A percentile compares a stretch with the other conserved stretches of the same genome.
These are phyloP conservation scores for Cytospora mali DNA, from an alignment of 2,329 filamentous ascomycete genomes.

Conservation along the genomic window DNA sequence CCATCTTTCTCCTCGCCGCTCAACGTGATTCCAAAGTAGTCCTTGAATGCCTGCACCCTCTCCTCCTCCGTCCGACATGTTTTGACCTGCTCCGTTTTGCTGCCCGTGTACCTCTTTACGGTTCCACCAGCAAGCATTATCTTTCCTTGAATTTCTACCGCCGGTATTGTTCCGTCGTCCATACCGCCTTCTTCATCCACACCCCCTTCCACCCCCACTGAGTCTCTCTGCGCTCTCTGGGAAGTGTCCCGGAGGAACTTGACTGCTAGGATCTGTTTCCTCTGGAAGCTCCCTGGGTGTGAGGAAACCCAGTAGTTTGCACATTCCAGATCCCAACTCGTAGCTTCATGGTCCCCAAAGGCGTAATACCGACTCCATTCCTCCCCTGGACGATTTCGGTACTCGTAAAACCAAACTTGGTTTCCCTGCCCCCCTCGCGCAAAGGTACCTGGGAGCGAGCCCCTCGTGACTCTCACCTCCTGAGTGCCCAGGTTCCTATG, in stretches of 20 bases:
- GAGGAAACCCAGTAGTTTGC: slow-evolving; percentile 59
- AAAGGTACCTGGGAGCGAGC: slow-evolving; percentile 44
- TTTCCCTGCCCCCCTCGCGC: slow-evolving; percentile 44
- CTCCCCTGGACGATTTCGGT: slow-evolving; percentile 48
- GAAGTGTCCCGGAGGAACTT: slow-evolving; percentile 52
- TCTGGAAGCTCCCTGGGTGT: slow-evolving; percentile 54
- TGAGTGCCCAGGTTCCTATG: slow-evolving; percentile 56
- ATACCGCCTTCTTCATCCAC: slow-evolving; percentile 25
- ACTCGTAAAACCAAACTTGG: slow-evolving; percentile 66
- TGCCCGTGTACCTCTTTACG: slow-evolving; percentile 57
- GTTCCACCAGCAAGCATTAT: slow-evolving; percentile 53
- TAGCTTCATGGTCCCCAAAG: slow-evolving; percentile 68
- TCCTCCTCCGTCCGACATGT: slow-evolving; percentile 55
- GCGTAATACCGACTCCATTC: slow-evolving; percentile 65
- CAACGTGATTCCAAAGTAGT: slow-evolving; percentile 56
- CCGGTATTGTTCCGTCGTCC: slow-evolving; percentile 17
- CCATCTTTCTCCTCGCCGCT: slow-evolving; percentile 51
- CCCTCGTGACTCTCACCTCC: slow-evolving; percentile 56
- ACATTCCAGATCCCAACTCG: slow-evolving; percentile 61
- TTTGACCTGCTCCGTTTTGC: slow-evolving; percentile 50
- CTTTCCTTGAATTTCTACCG: slow-evolving; percentile 53
- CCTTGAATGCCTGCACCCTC: slow-evolving; percentile 51
- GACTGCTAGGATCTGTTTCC: slow-evolving; percentile 53
- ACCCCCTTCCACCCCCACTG: slow-evolving; percentile 29
- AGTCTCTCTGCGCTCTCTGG: slow-evolving; percentile 31